phyloP scores from a whole-genome alignment of 1,139 yeast species.

The Yamadazyma diddensiae region DNA sequence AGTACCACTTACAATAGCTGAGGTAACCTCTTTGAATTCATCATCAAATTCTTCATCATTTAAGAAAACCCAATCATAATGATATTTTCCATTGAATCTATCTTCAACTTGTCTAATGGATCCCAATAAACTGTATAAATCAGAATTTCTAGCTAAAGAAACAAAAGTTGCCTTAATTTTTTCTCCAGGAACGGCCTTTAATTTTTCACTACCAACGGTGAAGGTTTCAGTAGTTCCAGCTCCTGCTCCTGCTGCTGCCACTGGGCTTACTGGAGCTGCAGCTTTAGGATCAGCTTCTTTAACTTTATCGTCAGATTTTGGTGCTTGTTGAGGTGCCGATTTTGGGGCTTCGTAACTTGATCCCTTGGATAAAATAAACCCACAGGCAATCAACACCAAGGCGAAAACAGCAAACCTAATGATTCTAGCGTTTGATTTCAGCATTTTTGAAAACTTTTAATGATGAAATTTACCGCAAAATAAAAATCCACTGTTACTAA shows the following conservation, averaged over 20 bases:
- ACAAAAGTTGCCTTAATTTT: slow-evolving; percentile 46
- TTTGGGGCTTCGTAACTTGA: slow-evolving; percentile 27
- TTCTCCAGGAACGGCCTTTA: slow-evolving; percentile 17
- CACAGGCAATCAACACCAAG: slow-evolving; percentile 52
- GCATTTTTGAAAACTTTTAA: slow-evolving; percentile 19
- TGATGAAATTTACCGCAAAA: too few species aligned
- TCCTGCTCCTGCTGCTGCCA: slow-evolving; percentile 12
- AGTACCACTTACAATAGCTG: slow-evolving; percentile 35
- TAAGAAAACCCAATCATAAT: slow-evolving; percentile 49
- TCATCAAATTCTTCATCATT: slow-evolving; percentile 42
- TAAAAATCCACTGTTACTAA: too few species aligned
- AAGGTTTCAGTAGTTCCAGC: slow-evolving; percentile 2
- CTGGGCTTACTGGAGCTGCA: slow-evolving; percentile 10
- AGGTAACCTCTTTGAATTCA: slow-evolving; percentile 35
- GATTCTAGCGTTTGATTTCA: slow-evolving; percentile 59
- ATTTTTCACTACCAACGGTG: slow-evolving; percentile 16
- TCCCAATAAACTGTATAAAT: slow-evolving; percentile 31
- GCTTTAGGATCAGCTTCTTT: slow-evolving; percentile 4
- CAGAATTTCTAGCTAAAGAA: slow-evolving; percentile 42
- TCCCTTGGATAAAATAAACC: slow-evolving; percentile 60
- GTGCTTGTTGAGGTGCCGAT: slow-evolving; percentile 8
- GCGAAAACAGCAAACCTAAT: slow-evolving; percentile 63
- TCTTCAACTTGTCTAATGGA: slow-evolving; percentile 47
- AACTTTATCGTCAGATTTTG: neutral
- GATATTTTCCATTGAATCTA: slow-evolving; percentile 39